Conservation (phyloP, 2,329 filamentous ascomycete genomes). For the Coleophoma cylindrospora region DNA sequence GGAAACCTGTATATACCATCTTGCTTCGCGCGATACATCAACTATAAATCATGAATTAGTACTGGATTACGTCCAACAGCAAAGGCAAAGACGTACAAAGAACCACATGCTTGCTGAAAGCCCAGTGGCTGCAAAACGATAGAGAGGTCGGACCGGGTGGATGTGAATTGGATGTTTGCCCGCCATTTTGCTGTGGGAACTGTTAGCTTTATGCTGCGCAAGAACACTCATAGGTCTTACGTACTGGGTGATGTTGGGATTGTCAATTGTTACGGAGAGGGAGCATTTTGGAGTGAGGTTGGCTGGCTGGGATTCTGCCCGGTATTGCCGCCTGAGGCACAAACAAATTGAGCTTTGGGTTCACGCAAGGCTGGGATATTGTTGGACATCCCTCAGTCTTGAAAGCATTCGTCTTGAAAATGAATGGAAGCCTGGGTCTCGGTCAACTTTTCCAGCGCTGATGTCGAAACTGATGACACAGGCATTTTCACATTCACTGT, state of each 20-base stretch:
- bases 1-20: constrained; percentile 54
- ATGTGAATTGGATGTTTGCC: constrained; percentile 49
- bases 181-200: constrained; percentile 15
- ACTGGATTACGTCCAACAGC: constrained; percentile 7
- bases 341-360: no score
- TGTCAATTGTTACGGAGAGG: not conserved
- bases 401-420: not conserved
- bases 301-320: no score
- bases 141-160: constrained; percentile 62
- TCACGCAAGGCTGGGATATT: no score
- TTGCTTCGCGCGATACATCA: constrained; percentile 96
- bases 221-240: not conserved
- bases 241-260: not conserved
- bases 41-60: constrained; percentile 40
- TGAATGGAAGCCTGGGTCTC: not conserved
- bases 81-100: constrained; percentile 61
- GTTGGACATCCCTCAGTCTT: no score
- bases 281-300: not conserved
- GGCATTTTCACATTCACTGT: not conserved
- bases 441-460: not conserved
- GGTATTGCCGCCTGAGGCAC: no score
- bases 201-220: not conserved
- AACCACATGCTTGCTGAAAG: constrained; percentile 99
- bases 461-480: not conserved
- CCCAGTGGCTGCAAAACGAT: constrained; percentile 80